Percentiles rank a stretch among this genome's conserved stretches.
These are phyloP conservation scores for Cytidiella melzeri DNA, from an alignment of 768 basidiomycete genomes.

Conservation along the genomic window DNA sequence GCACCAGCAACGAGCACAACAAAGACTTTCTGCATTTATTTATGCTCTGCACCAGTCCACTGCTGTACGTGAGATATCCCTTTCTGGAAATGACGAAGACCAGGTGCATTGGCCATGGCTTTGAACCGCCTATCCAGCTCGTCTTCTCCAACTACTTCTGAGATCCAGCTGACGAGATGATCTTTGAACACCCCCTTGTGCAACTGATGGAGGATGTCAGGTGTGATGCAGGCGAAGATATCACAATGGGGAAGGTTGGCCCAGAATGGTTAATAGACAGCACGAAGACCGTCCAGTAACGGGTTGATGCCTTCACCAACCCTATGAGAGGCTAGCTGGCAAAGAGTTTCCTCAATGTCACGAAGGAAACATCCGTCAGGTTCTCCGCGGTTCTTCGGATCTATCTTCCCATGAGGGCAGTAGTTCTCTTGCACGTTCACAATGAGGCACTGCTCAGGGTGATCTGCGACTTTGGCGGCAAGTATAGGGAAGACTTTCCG, in stretches of 20 bases:
- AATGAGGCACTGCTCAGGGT: slow-evolving; percentile 21
- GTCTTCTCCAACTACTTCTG: slow-evolving; percentile 7
- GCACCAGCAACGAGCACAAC: slow-evolving; percentile 15
- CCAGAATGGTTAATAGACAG: slow-evolving; percentile 25
- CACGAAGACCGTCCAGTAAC: slow-evolving; percentile 5
- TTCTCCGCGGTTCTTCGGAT: slow-evolving; percentile 3
- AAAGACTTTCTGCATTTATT: slow-evolving; percentile 22
- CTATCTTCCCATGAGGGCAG: slow-evolving; percentile 8
- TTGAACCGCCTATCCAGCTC: slow-evolving; percentile 31
- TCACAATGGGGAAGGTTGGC: slow-evolving; percentile 29
- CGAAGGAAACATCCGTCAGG: background rate
- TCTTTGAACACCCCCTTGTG: slow-evolving; percentile 43
- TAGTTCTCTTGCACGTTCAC: slow-evolving; percentile 3
- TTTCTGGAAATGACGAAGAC: slow-evolving; percentile 33
- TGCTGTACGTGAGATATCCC: slow-evolving; percentile 34
- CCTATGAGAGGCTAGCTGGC: background rate
- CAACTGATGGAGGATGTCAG: slow-evolving; percentile 40
- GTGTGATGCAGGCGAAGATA: slow-evolving; percentile 32
- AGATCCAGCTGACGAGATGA: slow-evolving; percentile 34
- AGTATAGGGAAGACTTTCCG: slow-evolving; percentile 14
- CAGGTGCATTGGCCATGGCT: slow-evolving; percentile 23
- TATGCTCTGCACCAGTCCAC: slow-evolving; percentile 37
- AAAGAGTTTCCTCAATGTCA: background rate
- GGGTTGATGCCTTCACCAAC: background rate
- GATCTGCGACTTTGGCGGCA: slow-evolving; percentile 16